phyloP scores from a whole-genome alignment of 495 filamentous ascomycete species.

The Hypomontagnella submonticulosa region DNA sequence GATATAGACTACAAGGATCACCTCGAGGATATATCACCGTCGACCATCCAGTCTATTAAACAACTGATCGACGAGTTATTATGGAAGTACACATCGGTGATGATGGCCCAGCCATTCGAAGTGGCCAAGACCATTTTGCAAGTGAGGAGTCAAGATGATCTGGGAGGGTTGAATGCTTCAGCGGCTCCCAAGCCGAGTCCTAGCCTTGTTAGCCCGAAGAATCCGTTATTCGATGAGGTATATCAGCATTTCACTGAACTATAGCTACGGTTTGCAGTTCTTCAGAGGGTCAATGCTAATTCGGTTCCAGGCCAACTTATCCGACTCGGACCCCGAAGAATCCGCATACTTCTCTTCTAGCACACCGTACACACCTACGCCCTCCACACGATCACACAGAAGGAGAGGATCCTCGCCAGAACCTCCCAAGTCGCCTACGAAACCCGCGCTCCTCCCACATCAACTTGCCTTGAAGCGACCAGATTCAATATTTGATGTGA shows the following conservation, averaged over 20 bases:
- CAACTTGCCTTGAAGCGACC: slow-evolving; percentile 74
- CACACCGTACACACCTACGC: slow-evolving; percentile 68
- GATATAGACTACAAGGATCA: slow-evolving; percentile 93
- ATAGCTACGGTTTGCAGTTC: slow-evolving; percentile 3
- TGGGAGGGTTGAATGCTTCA: slow-evolving; percentile 50
- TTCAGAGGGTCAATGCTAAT: slow-evolving; percentile 9
- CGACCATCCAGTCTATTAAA: slow-evolving; percentile 74
- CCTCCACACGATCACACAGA: slow-evolving; percentile 55
- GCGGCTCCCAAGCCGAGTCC: slow-evolving; percentile 40
- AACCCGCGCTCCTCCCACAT: slow-evolving; percentile 59
- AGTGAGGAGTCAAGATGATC: slow-evolving; percentile 67
- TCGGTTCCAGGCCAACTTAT: slow-evolving; percentile 54
- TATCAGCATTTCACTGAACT: slow-evolving; percentile 8
- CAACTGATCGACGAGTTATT: slow-evolving; percentile 80
- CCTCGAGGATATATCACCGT: slow-evolving; percentile 78
- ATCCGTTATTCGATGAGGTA: slow-evolving; percentile 63
- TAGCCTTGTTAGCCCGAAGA: slow-evolving; percentile 52
- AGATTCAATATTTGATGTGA: slow-evolving; percentile 79
- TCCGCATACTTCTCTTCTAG: slow-evolving; percentile 86
- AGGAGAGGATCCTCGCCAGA: slow-evolving; percentile 48
- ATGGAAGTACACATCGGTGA: slow-evolving; percentile 84
- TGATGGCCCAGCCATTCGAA: slow-evolving; percentile 95
- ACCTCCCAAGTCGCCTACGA: slow-evolving; percentile 43
- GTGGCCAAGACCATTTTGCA: slow-evolving; percentile 95
- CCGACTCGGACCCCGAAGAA: slow-evolving; percentile 81